Evolutionary conservation across 768 basidiomycete species (phyloP).

Genomic region (Tylopilus felleus): DNA sequence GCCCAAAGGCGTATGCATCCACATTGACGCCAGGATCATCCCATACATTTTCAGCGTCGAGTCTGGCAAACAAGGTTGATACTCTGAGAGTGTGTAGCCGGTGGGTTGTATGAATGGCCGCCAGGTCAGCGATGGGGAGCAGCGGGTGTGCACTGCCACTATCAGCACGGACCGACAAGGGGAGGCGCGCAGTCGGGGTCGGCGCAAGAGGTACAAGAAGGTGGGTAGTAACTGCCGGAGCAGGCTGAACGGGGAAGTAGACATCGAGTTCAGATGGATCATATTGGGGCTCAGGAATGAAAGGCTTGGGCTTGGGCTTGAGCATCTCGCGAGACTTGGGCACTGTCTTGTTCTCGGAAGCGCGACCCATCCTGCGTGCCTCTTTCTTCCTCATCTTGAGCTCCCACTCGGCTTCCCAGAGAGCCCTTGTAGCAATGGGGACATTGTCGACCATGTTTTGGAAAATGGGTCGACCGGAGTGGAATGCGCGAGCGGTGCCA

Average conservation of each 20-base stretch:
- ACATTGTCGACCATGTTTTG: constrained; percentile 78
- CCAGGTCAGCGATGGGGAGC: constrained; percentile 53
- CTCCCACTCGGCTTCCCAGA: constrained; percentile 74
- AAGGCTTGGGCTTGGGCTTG: constrained; percentile 18
- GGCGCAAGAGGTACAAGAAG: constrained; percentile 78
- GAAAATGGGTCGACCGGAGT: constrained; percentile 69
- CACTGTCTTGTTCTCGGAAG: constrained; percentile 16
- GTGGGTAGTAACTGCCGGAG: constrained; percentile 51
- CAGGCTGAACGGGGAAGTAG: constrained; percentile 51
- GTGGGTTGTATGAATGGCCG: constrained; percentile 50
- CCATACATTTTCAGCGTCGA: constrained; percentile 73
- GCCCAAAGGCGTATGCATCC: constrained; percentile 59
- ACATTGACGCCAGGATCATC: constrained; percentile 44
- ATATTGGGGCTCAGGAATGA: constrained; percentile 6
- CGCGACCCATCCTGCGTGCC: constrained; percentile 23
- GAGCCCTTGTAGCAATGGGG: constrained; percentile 69
- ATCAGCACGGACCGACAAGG: constrained; percentile 39
- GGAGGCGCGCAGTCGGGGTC: constrained; percentile 63
- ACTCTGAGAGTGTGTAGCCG: constrained; percentile 60
- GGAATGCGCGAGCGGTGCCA: constrained; percentile 73
- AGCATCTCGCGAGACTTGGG: constrained; percentile 28
- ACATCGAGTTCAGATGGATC: constrained; percentile 47
- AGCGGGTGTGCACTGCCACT: constrained; percentile 31
- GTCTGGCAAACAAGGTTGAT: constrained; percentile 61
- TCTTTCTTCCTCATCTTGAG: constrained; percentile 48